Conservation (phyloP, 371 early-diverging fungal genomes). For the Mortierella sp. region DNA sequence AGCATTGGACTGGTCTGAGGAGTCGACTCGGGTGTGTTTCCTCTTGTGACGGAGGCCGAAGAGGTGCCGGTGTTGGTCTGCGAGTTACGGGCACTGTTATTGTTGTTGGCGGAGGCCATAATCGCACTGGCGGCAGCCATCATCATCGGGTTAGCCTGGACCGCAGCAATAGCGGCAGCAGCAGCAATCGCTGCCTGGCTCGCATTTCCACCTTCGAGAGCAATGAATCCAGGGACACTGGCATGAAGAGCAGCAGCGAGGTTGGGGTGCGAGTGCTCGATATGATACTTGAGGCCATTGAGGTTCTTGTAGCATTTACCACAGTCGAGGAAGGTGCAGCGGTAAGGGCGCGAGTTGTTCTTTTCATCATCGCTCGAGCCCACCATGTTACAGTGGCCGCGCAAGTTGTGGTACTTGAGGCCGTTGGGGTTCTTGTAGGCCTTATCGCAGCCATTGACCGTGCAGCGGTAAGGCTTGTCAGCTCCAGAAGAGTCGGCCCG, state of each 20-base stretch:
- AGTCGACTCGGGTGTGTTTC: slow-evolving; percentile 43
- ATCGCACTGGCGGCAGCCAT: slow-evolving; percentile 52
- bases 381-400: slow-evolving; percentile 77
- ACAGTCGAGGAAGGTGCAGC: slow-evolving; percentile 88
- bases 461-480: slow-evolving; percentile 85
- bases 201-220: slow-evolving; percentile 44
- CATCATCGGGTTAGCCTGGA: slow-evolving; percentile 44
- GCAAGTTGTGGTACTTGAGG: slow-evolving; percentile 93
- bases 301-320: slow-evolving; percentile 97
- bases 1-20: slow-evolving; percentile 47
- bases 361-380: slow-evolving; percentile 61
- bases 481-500: slow-evolving; percentile 51
- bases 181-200: slow-evolving; percentile 50
- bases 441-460: slow-evolving; percentile 87
- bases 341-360: slow-evolving; percentile 79
- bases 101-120: slow-evolving; percentile 43
- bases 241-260: slow-evolving; percentile 49
- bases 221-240: slow-evolving; percentile 33
- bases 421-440: slow-evolving; percentile 98
- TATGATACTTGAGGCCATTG: slow-evolving; percentile 97
- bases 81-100: slow-evolving; percentile 7
- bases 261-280: slow-evolving; percentile 83
- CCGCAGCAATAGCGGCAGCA: slow-evolving; percentile 52
- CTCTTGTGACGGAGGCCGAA: slow-evolving; percentile 9
- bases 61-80: background rate